Conservation (phyloP, 768 basidiomycete species). For the Russula olivacea region DNA sequence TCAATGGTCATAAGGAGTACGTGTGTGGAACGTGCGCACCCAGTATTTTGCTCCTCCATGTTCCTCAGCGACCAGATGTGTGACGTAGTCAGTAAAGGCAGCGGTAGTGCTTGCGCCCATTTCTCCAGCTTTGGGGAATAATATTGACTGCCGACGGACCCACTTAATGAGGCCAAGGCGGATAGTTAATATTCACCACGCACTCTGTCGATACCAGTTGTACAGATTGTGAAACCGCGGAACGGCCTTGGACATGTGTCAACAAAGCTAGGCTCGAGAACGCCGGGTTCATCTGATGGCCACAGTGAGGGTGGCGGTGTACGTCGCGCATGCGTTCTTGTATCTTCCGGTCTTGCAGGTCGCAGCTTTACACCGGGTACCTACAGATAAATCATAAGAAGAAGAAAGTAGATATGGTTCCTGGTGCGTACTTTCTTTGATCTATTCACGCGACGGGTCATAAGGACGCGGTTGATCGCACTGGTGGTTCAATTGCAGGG, state of each 20-base stretch:
- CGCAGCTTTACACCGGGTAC: slow-evolving; percentile 81
- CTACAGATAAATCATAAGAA: slow-evolving; percentile 33
- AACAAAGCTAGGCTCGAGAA: slow-evolving; percentile 22
- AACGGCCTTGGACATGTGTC: slow-evolving; percentile 58
- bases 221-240: slow-evolving; percentile 58
- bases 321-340: slow-evolving; percentile 26
- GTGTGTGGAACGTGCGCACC: slow-evolving; percentile 38
- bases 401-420: background rate
- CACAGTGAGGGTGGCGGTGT: slow-evolving; percentile 32
- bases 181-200: slow-evolving; percentile 22
- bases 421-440: slow-evolving; percentile 48
- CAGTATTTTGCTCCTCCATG: slow-evolving; percentile 81
- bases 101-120: slow-evolving; percentile 67
- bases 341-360: slow-evolving; percentile 43
- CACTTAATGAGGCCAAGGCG: background rate
- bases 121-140: slow-evolving; percentile 73
- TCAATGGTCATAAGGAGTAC: background rate
- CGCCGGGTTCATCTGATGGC: slow-evolving; percentile 35
- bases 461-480: no score
- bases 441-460: slow-evolving; percentile 51
- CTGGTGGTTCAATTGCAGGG: no score
- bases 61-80: slow-evolving; percentile 77
- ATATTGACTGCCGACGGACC: slow-evolving; percentile 42
- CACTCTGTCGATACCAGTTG: slow-evolving; percentile 81
- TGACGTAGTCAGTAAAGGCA: slow-evolving; percentile 81